A percentile compares a stretch with the other conserved stretches of the same genome.
phyloP scores from a whole-genome alignment of 2,329 filamentous ascomycete genomes.

The Peltaster fructicola region DNA sequence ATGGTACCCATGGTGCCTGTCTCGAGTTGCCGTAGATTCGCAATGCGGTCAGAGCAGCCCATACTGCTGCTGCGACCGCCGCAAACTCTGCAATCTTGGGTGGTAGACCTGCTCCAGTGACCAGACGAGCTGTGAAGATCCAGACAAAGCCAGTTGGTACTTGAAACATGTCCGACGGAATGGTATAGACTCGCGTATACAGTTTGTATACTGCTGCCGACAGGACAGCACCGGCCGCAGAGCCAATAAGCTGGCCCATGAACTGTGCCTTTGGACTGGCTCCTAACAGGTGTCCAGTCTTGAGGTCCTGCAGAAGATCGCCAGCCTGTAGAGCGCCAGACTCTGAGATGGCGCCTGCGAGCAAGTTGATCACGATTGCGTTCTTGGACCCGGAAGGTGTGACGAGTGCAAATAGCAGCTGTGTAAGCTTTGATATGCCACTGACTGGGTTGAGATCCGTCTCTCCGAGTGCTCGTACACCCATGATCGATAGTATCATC shows the following conservation, averaged over 20 bases:
- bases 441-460: conserved; percentile 94
- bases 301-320: conserved; percentile 92
- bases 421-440: conserved; percentile 89
- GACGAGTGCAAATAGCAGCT: conserved; percentile 83
- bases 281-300: conserved; percentile 83
- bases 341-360: conserved; percentile 77
- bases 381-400: conserved; percentile 66
- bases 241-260: conserved; percentile 87
- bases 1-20: conserved; percentile 46
- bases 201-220: conserved; percentile 76
- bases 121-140: conserved; percentile 88
- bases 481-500: conserved; percentile 48
- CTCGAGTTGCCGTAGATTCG: conserved; percentile 38
- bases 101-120: conserved; percentile 79
- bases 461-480: conserved; percentile 49
- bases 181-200: conserved; percentile 76
- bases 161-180: conserved; percentile 79
- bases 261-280: conserved; percentile 91
- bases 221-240: conserved; percentile 66
- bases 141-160: conserved; percentile 92
- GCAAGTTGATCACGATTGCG: conserved; percentile 83
- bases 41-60: conserved; percentile 50
- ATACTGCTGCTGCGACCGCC: conserved; percentile 54
- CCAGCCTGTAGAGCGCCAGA: conserved; percentile 82
- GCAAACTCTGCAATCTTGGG: conserved; percentile 70